A percentile compares a stretch with the other conserved stretches of the same genome.
Conservation (phyloP, 441 rosid species). For the Gossypium trilobum region DNA sequence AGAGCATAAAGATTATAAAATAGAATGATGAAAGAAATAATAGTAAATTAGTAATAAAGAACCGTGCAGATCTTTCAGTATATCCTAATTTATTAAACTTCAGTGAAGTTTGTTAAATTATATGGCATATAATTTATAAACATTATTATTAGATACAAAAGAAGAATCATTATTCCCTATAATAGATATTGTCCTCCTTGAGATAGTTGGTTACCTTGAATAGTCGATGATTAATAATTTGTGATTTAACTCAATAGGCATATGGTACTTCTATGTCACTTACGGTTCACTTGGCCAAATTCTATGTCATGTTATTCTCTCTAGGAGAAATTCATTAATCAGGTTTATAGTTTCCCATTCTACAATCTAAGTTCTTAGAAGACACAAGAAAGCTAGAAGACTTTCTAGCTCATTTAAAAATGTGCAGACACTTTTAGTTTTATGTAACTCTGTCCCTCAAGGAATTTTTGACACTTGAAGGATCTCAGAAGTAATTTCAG, state of each 20-base stretch:
- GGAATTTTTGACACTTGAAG: not conserved
- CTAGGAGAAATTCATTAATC: not conserved
- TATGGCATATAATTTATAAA: not conserved
- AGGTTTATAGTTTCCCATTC: not conserved
- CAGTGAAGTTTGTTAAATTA: not conserved
- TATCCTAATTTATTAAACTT: not conserved
- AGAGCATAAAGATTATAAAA: not conserved
- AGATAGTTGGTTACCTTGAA: not conserved
- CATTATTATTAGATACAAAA: not conserved
- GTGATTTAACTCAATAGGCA: not conserved
- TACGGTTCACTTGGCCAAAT: not conserved
- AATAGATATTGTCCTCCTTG: not conserved
- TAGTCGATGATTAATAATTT: not conserved
- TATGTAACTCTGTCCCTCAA: not conserved
- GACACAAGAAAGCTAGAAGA: not conserved
- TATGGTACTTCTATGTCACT: not conserved
- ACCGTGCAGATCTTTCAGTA: not conserved
- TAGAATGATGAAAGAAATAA: not conserved
- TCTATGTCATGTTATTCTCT: not conserved
- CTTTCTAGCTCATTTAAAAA: not conserved
- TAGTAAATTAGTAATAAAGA: not conserved
- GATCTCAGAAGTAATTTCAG: not conserved
- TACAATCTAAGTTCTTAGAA: not conserved
- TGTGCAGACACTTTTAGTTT: not conserved
- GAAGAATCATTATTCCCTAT: not conserved